Evolutionary conservation across 768 basidiomycete species (phyloP).

Genomic region (Leccinellum rugosiceps): DNA sequence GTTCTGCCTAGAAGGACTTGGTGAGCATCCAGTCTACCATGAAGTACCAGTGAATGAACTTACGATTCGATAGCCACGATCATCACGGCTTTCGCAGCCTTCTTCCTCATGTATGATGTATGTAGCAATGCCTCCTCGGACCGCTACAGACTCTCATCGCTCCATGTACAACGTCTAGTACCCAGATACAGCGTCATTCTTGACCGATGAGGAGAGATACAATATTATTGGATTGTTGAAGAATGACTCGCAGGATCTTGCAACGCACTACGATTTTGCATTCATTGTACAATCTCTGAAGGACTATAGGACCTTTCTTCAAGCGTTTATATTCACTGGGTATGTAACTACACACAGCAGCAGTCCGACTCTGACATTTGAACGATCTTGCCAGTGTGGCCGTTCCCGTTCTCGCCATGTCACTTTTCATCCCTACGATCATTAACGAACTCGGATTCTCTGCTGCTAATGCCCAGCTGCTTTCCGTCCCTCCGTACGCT

Average conservation of each 20-base stretch:
- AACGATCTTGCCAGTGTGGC: conserved; percentile 32
- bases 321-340: conserved; percentile 42
- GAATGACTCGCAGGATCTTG: conserved; percentile 42
- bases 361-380: not conserved
- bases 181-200: conserved; percentile 56
- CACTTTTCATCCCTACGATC: conserved; percentile 49
- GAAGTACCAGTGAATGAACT: not conserved
- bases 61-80: conserved; percentile 19
- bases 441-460: conserved; percentile 49
- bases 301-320: conserved; percentile 42
- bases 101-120: conserved; percentile 56
- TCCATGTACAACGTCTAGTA: conserved; percentile 32
- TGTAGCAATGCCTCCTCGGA: not conserved
- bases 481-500: conserved; percentile 50
- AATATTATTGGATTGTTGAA: conserved; percentile 36
- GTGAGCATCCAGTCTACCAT: conserved; percentile 8
- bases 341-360: conserved; percentile 5
- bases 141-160: conserved; percentile 4
- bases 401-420: conserved; percentile 43
- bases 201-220: conserved; percentile 42
- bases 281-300: conserved; percentile 48
- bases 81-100: conserved; percentile 26
- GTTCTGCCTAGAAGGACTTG: conserved; percentile 33
- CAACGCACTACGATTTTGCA: conserved; percentile 42
- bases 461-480: conserved; percentile 46